Percentiles rank a stretch among this genome's conserved stretches.
Evolutionary conservation across 2,329 filamentous ascomycete species (phyloP).

Genomic region (Colletotrichum incanum): DNA sequence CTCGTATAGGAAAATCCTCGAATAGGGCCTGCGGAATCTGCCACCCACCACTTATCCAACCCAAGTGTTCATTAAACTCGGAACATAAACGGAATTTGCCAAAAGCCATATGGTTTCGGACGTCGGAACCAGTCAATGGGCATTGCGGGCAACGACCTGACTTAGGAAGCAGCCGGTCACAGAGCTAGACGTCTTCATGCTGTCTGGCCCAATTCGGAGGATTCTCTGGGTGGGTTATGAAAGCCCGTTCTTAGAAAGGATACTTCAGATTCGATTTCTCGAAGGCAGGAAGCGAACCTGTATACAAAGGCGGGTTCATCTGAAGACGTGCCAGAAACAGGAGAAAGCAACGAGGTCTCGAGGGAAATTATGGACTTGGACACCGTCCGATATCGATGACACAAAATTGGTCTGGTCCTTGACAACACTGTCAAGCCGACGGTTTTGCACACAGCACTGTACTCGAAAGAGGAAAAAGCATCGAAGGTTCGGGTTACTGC

Average conservation of each 20-base stretch:
- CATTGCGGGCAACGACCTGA: slow-evolving; percentile 34
- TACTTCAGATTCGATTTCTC: background rate
- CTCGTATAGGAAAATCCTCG: background rate
- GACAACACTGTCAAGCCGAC: slow-evolving; percentile 5
- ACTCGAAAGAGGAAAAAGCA: slow-evolving; percentile 38
- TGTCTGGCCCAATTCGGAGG: slow-evolving; percentile 23
- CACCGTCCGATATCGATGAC: slow-evolving; percentile 36
- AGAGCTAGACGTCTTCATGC: slow-evolving; percentile 32
- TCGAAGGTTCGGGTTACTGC: slow-evolving; percentile 39
- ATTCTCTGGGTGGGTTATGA: background rate
- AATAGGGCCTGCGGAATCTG: slow-evolving; percentile 5
- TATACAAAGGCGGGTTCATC: slow-evolving; percentile 21
- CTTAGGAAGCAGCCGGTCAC: slow-evolving; percentile 30
- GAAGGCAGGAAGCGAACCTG: slow-evolving; percentile 23
- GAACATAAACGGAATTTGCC: slow-evolving; percentile 9
- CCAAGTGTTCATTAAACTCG: background rate
- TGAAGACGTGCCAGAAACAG: slow-evolving; percentile 32
- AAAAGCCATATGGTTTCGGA: slow-evolving; percentile 15
- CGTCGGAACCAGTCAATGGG: slow-evolving; percentile 5
- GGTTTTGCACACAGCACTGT: slow-evolving; percentile 30
- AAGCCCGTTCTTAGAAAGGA: background rate
- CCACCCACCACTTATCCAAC: slow-evolving; percentile 23
- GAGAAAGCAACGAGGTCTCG: slow-evolving; percentile 40
- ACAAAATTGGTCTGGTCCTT: slow-evolving; percentile 32
- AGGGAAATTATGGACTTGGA: slow-evolving; percentile 19